These are phyloP conservation scores for Musa troglodytarum DNA, from an alignment of 176 grass and related monocot species.

Conservation along the genomic window DNA sequence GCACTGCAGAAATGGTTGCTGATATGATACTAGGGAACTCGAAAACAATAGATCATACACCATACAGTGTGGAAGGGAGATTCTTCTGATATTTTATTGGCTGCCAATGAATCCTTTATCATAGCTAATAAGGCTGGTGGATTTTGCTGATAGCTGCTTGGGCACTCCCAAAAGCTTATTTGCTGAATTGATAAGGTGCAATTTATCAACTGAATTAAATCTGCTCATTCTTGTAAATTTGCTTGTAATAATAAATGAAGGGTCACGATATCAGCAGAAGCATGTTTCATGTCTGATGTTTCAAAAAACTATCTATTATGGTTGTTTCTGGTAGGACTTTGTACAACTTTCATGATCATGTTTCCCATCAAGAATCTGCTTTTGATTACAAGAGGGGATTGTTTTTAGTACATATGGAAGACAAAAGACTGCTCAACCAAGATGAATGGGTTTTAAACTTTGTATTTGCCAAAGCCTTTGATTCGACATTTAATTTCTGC, in stretches of 20 bases:
- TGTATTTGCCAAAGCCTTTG: too few species aligned
- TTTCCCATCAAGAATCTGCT: too few species aligned
- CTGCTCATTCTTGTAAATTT: too few species aligned
- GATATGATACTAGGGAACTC: conserved; percentile 73
- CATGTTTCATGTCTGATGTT: background rate
- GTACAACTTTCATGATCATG: too few species aligned
- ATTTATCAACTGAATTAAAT: background rate
- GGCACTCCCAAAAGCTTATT: background rate
- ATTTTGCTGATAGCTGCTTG: background rate
- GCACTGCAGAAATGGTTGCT: conserved; percentile 90
- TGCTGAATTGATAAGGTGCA: background rate
- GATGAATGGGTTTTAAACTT: too few species aligned
- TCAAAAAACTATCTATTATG: too few species aligned
- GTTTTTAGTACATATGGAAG: too few species aligned
- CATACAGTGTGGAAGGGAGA: conserved; percentile 59
- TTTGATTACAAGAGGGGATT: too few species aligned
- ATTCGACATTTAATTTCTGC: too few species aligned
- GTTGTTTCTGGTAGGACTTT: too few species aligned
- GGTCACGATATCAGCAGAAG: background rate
- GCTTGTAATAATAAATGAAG: background rate
- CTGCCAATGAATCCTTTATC: background rate
- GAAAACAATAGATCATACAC: conserved; percentile 47
- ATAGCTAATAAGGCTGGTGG: too few species aligned
- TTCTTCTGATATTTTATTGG: conserved; percentile 26
- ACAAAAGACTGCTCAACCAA: too few species aligned